Conservation (phyloP, 257 asterid species). For the Verbena officinalis region DNA sequence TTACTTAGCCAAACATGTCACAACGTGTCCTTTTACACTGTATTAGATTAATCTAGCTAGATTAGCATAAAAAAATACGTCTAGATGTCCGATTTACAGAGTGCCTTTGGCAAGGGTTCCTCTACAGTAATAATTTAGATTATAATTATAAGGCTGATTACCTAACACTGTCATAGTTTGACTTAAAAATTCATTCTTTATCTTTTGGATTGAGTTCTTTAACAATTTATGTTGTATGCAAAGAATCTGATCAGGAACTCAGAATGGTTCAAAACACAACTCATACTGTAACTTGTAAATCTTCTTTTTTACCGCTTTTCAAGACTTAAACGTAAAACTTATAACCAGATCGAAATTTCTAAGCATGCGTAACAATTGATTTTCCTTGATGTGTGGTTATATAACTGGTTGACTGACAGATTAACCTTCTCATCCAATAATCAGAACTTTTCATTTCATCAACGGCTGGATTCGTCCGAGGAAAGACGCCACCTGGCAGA, state of each 20-base stretch:
- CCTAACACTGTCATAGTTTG: slow-evolving; percentile 34
- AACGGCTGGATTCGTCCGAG: neutral
- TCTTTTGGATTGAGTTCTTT: slow-evolving; percentile 1
- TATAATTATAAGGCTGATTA: slow-evolving; percentile 26
- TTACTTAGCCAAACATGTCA: slow-evolving; percentile 22
- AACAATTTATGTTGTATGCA: slow-evolving; percentile 5
- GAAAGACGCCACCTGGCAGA: slow-evolving; percentile 2
- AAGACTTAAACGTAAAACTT: neutral
- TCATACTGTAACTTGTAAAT: neutral
- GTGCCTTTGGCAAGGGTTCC: slow-evolving; percentile 3
- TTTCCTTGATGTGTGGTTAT: neutral
- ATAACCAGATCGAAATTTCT: no score
- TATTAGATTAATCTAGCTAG: neutral
- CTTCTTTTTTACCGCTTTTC: neutral
- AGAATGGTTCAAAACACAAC: neutral
- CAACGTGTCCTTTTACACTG: slow-evolving; percentile 33
- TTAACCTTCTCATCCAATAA: slow-evolving; percentile 6
- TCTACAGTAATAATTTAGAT: slow-evolving; percentile 6
- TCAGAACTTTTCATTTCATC: neutral
- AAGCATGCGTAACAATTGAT: neutral
- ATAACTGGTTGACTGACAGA: neutral
- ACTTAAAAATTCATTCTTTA: slow-evolving; percentile 24
- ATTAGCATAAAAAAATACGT: neutral
- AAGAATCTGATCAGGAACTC: neutral
- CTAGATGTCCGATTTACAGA: slow-evolving; percentile 1